Conservation (phyloP, 169 alveolate genomes). For the Perkinsus marinus region DNA sequence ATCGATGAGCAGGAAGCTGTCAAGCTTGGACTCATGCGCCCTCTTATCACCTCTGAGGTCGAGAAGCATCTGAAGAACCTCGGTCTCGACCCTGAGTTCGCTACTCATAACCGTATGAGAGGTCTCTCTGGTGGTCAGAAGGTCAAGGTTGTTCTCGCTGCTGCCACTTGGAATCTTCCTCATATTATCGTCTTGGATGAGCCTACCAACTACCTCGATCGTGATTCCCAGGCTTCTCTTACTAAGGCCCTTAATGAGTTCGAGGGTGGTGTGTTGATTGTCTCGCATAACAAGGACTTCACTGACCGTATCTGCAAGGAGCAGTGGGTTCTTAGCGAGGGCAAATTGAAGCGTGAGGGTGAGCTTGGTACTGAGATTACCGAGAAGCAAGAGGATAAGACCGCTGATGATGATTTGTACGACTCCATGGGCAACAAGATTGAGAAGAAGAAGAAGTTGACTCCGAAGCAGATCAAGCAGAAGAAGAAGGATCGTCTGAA, state of each 20-base stretch:
- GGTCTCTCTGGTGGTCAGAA: slow-evolving; percentile 6
- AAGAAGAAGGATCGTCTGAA: neutral
- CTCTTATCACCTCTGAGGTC: slow-evolving; percentile 23
- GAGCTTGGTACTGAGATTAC: neutral
- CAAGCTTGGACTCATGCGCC: slow-evolving; percentile 26
- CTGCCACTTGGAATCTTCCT: slow-evolving; percentile 26
- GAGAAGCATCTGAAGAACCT: slow-evolving; percentile 29
- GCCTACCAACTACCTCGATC: slow-evolving; percentile 32
- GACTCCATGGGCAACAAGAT: slow-evolving; percentile 30
- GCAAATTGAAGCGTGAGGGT: neutral
- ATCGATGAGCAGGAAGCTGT: slow-evolving; percentile 29
- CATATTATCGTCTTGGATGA: slow-evolving; percentile 27
- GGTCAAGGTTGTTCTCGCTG: slow-evolving; percentile 28
- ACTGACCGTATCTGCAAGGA: slow-evolving; percentile 22
- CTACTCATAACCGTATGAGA: slow-evolving; percentile 6
- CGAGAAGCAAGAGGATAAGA: neutral
- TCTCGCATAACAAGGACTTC: slow-evolving; percentile 32
- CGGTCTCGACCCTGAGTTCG: slow-evolving; percentile 28
- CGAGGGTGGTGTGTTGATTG: slow-evolving; percentile 25
- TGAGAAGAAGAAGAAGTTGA: slow-evolving; percentile 18
- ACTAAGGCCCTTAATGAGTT: slow-evolving; percentile 18
- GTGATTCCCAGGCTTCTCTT: slow-evolving; percentile 8
- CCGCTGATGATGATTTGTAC: slow-evolving; percentile 17
- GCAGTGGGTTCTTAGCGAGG: slow-evolving; percentile 25
- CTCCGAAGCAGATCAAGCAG: neutral